Conservation (phyloP, 73 alveolate genomes). For the Symbiodinium natans region DNA sequence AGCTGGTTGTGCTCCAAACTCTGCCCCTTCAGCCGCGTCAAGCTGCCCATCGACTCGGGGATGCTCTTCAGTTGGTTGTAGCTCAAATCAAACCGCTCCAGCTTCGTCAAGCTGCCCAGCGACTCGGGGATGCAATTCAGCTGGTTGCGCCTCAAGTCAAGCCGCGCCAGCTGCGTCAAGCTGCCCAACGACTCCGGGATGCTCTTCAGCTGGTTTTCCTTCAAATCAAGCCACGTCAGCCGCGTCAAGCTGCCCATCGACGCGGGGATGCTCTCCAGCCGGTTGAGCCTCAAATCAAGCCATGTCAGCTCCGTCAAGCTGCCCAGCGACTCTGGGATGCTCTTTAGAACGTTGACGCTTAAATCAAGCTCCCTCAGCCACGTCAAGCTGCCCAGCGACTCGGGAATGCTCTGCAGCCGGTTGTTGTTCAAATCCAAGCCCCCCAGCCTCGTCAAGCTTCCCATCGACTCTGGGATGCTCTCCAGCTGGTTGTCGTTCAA, state of each 20-base stretch:
- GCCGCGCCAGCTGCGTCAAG: not conserved
- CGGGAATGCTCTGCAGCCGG: not conserved
- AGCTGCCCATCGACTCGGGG: not conserved
- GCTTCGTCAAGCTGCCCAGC: not conserved
- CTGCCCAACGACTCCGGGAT: not conserved
- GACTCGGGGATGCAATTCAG: not conserved
- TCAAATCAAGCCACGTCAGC: not conserved
- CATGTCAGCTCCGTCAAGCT: not conserved
- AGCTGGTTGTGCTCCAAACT: no score
- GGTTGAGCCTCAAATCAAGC: not conserved
- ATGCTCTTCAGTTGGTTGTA: no score
- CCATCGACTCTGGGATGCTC: not conserved
- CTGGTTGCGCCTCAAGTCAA: not conserved
- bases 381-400: not conserved
- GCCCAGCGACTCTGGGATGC: not conserved
- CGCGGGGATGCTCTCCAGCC: no score
- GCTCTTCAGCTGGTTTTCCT: not conserved
- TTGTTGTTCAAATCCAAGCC: not conserved
- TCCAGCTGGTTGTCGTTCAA: not conserved
- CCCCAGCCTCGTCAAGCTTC: not conserved
- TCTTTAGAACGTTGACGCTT: not conserved
- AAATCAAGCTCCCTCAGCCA: not conserved
- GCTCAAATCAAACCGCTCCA: not conserved
- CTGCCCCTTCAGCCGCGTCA: not conserved
- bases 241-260: not conserved